Evolutionary conservation across 495 filamentous ascomycete genomes (phyloP).

Genomic region (Penicillium paxilli): DNA sequence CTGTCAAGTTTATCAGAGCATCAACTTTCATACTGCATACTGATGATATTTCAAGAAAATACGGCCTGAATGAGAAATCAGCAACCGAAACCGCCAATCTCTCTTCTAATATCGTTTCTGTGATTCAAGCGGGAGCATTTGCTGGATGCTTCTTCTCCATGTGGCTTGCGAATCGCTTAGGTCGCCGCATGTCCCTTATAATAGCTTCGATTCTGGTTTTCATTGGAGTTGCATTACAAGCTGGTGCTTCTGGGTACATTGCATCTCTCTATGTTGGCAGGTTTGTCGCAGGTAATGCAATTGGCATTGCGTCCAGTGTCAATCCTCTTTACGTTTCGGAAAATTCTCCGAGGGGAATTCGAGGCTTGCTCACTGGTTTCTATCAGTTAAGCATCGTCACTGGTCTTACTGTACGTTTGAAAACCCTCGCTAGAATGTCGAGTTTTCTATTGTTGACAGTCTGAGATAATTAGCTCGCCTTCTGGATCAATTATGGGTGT

Average conservation of each 20-base stretch:
- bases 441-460: not conserved
- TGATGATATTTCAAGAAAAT: too few species aligned
- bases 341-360: not conserved
- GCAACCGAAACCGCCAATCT: not conserved
- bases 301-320: not conserved
- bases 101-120: not conserved
- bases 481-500: not conserved
- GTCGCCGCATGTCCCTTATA: not conserved
- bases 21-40: not conserved
- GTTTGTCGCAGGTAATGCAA: not conserved
- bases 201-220: not conserved
- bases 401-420: not conserved
- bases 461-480: not conserved
- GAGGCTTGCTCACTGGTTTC: not conserved
- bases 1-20: not conserved
- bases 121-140: not conserved
- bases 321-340: not conserved
- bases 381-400: not conserved
- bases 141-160: not conserved
- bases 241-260: not conserved
- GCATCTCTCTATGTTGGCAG: not conserved
- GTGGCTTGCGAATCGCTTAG: not conserved
- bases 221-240: not conserved
- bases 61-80: not conserved
- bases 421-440: not conserved